Evolutionary conservation across 2,329 filamentous ascomycete species (phyloP).

Genomic region (Metarhizium brunneum): DNA sequence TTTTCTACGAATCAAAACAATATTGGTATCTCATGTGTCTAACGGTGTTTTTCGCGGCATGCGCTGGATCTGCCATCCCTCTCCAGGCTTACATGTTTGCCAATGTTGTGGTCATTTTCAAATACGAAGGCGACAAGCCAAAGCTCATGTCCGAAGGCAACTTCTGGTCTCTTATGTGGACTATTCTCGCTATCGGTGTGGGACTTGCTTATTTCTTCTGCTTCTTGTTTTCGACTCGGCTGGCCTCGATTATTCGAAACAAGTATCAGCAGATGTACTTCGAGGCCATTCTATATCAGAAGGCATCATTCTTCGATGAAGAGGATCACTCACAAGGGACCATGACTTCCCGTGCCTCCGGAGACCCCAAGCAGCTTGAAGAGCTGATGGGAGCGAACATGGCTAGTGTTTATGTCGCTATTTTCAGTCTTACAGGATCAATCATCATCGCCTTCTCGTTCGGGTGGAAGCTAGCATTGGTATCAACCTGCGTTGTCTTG

Average conservation of each 20-base stretch:
- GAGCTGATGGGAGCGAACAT: conserved; percentile 56
- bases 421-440: conserved; percentile 57
- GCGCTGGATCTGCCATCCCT: conserved; percentile 34
- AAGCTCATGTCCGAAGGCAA: conserved; percentile 33
- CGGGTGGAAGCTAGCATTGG: conserved; percentile 68
- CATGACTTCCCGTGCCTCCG: conserved; percentile 44
- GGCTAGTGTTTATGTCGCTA: conserved; percentile 50
- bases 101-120: conserved; percentile 42
- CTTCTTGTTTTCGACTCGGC: conserved; percentile 29
- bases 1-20: conserved; percentile 46
- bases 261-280: conserved; percentile 54
- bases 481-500: conserved; percentile 52
- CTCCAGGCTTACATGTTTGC: conserved; percentile 48
- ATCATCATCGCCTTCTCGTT: conserved; percentile 60
- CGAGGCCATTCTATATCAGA: conserved; percentile 47
- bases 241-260: conserved; percentile 40
- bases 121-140: conserved; percentile 16
- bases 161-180: conserved; percentile 61
- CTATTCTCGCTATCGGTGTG: conserved; percentile 43
- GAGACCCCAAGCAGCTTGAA: conserved; percentile 51
- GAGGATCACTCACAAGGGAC: conserved; percentile 52
- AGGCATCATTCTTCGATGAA: conserved; percentile 50
- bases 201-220: conserved; percentile 42
- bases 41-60: conserved; percentile 36
- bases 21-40: conserved; percentile 41